Conservation (phyloP, 495 filamentous ascomycete species). For the Podospora didyma region DNA sequence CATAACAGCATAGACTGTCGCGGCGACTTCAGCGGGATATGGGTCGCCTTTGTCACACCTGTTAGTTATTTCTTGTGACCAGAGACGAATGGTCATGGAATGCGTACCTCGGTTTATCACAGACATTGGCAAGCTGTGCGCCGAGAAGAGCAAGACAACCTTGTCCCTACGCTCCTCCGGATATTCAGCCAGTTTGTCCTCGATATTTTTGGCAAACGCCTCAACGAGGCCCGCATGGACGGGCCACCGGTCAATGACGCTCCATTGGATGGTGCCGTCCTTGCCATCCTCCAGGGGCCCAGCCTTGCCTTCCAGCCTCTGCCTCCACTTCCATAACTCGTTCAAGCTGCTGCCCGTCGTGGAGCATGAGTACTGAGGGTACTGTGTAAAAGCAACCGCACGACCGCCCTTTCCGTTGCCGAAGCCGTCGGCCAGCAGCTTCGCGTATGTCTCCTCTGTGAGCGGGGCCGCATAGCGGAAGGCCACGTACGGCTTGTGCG, state of each 20-base stretch:
- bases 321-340: conserved; percentile 95
- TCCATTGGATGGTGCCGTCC: conserved; percentile 81
- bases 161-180: conserved; percentile 69
- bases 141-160: conserved; percentile 88
- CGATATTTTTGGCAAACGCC: conserved; percentile 86
- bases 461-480: conserved; percentile 94
- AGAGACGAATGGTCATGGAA: background rate
- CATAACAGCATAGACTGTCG: conserved; percentile 97
- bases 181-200: conserved; percentile 76
- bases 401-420: conserved; percentile 79
- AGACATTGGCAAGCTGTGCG: conserved; percentile 93
- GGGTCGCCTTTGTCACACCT: conserved; percentile 64
- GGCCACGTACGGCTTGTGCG: conserved; percentile 98
- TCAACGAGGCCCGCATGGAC: conserved; percentile 85
- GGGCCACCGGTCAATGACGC: conserved; percentile 97
- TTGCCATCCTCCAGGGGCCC: conserved; percentile 34
- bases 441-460: conserved; percentile 87
- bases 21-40: conserved; percentile 93
- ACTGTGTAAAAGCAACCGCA: conserved; percentile 96
- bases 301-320: conserved; percentile 76
- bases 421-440: conserved; percentile 82
- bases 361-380: conserved; percentile 98
- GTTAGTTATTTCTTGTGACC: background rate
- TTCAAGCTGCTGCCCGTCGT: conserved; percentile 96
- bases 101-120: conserved; percentile 81